phyloP scores from a whole-genome alignment of 352 stramenopile genomes.

The Globisporangium recalcitrans region DNA sequence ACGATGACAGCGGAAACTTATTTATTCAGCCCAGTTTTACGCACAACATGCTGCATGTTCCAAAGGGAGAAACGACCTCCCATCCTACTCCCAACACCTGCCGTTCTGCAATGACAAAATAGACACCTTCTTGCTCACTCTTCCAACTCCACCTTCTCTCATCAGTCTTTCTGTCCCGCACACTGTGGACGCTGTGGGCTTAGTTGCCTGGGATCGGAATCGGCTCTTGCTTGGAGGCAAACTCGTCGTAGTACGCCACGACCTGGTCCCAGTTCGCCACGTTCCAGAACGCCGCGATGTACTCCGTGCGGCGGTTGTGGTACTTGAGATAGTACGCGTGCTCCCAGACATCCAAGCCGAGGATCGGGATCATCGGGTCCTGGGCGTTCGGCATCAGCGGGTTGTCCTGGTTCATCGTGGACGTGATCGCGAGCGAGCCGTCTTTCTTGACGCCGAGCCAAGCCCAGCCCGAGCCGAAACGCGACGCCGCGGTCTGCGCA shows the following conservation, averaged over 20 bases:
- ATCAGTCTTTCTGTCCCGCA: too few relatives aligned
- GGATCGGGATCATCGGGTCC: constrained; percentile 87
- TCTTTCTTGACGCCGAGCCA: constrained; percentile 86
- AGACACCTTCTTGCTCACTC: not conserved
- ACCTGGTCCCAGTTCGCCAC: constrained; percentile 95
- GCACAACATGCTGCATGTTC: not conserved
- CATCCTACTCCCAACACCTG: not conserved
- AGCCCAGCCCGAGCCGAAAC: constrained; percentile 89
- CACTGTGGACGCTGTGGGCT: not conserved
- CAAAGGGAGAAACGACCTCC: not conserved
- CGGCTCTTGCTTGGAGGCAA: constrained; percentile 80
- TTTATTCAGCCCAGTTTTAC: not conserved
- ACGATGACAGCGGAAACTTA: not conserved
- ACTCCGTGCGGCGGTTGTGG: constrained; percentile 94
- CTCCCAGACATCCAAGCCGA: constrained; percentile 95
- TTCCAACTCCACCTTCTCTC: not conserved
- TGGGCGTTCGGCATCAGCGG: constrained; percentile 75
- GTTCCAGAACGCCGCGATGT: constrained; percentile 98
- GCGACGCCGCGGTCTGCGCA: constrained; percentile 64
- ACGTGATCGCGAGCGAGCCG: constrained; percentile 92
- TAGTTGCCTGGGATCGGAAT: constrained; percentile 45
- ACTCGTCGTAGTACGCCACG: constrained; percentile 90
- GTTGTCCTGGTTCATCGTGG: constrained; percentile 95
- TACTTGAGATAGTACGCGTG: constrained; percentile 97
- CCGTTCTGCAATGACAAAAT: not conserved